Evolutionary conservation across 345 rosid species (phyloP).

Genomic region (Syzygium jambos): DNA sequence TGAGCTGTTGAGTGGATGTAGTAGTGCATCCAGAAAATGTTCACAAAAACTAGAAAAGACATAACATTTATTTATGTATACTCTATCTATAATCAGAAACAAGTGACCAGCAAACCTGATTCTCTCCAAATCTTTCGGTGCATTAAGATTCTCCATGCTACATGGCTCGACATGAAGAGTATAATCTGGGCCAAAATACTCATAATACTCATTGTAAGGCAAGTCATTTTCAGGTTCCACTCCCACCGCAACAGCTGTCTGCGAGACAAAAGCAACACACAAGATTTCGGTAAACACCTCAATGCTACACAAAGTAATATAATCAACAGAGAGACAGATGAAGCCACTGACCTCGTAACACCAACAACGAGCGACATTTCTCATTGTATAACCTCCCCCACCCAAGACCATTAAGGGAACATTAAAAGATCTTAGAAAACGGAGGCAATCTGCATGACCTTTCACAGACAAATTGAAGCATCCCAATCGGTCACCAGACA

Average conservation of each 20-base stretch:
- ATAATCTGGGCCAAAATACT: slow-evolving; percentile 96
- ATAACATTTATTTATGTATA: background rate
- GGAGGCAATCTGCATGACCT: slow-evolving; percentile 98
- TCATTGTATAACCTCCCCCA: slow-evolving; percentile 97
- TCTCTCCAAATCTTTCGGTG: slow-evolving; percentile 74
- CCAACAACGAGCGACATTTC: slow-evolving; percentile 99
- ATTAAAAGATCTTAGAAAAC: slow-evolving; percentile 79
- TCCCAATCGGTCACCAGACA: slow-evolving; percentile 94
- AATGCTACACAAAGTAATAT: background rate
- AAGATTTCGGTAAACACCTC: background rate
- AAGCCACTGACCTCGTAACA: slow-evolving; percentile 73
- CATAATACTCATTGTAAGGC: slow-evolving; percentile 90
- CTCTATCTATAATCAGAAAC: background rate
- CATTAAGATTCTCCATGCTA: slow-evolving; percentile 72
- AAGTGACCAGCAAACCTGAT: slow-evolving; percentile 46
- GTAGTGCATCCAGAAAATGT: background rate
- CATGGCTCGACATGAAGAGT: slow-evolving; percentile 82
- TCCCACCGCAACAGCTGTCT: slow-evolving; percentile 98
- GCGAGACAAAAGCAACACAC: slow-evolving; percentile 1
- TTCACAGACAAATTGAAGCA: slow-evolving; percentile 94
- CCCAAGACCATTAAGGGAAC: slow-evolving; percentile 97
- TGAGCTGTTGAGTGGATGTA: background rate
- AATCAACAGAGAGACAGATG: background rate
- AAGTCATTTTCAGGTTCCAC: slow-evolving; percentile 91
- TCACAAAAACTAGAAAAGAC: background rate